Evolutionary conservation across 805 yeast species (phyloP).

Genomic region (Teunomyces barrocoloradensis): DNA sequence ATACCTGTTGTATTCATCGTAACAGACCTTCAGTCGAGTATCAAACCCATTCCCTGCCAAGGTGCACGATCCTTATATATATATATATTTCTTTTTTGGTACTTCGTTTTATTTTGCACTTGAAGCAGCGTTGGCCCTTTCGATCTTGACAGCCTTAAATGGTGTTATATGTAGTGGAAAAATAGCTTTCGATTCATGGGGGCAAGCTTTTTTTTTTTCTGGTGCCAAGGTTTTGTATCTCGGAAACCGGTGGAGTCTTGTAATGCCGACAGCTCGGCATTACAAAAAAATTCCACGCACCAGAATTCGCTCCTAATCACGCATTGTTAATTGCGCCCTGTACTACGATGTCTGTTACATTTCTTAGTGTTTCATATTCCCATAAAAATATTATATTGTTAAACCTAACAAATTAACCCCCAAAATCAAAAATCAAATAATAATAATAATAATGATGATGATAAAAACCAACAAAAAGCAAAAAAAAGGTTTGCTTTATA

Average conservation of each 20-base stretch:
- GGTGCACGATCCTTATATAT: no score
- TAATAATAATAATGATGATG: no score
- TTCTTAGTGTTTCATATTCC: neutral
- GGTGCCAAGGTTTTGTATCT: slow-evolving; percentile 2
- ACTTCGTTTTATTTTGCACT: neutral
- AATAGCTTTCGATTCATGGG: neutral
- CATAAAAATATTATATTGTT: neutral
- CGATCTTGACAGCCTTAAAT: neutral
- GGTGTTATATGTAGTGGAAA: neutral
- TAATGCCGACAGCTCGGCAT: slow-evolving; percentile 2
- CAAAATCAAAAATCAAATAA: no score
- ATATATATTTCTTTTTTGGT: no score
- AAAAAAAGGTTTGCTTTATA: neutral
- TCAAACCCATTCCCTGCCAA: no score
- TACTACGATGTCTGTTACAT: neutral
- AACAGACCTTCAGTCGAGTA: no score
- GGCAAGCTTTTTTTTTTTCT: neutral
- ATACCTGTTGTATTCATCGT: neutral
- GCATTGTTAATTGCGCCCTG: neutral
- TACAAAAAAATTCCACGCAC: neutral
- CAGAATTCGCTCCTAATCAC: neutral
- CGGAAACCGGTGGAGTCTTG: slow-evolving; percentile 1
- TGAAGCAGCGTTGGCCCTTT: neutral
- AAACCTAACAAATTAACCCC: neutral
- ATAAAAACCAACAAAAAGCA: neutral